phyloP scores from a whole-genome alignment of 768 basidiomycete genomes.

The Lactarius tabidus region DNA sequence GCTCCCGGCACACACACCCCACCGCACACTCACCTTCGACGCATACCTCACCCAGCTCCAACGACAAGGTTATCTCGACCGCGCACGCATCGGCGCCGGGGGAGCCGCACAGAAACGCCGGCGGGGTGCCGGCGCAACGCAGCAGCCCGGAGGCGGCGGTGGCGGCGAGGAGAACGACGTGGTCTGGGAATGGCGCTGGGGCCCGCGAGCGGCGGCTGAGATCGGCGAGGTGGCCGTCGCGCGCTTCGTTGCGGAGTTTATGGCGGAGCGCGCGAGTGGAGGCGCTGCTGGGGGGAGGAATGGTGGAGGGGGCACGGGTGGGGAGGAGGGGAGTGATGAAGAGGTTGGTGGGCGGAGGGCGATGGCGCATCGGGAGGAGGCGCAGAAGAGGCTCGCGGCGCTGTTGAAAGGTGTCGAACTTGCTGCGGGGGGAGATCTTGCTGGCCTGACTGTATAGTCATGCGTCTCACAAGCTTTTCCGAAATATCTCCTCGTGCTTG shows the following conservation, averaged over 20 bases:
- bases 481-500: no score
- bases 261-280: constrained; percentile 42
- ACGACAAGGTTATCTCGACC: constrained; percentile 77
- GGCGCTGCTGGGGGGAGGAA: not conserved
- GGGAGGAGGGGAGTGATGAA: not conserved
- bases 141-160: not conserved
- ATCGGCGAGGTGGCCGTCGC: constrained; percentile 76
- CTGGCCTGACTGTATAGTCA: constrained; percentile 32
- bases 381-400: constrained; percentile 39
- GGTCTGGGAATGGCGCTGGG: constrained; percentile 82
- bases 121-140: constrained; percentile 42
- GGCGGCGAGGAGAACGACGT: constrained; percentile 37
- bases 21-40: constrained; percentile 55
- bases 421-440: constrained; percentile 57
- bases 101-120: constrained; percentile 45
- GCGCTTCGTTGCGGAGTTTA: constrained; percentile 75
- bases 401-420: constrained; percentile 56
- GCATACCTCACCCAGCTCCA: constrained; percentile 58
- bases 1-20: constrained; percentile 48
- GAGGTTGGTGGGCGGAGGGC: constrained; percentile 23
- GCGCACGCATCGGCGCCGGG: constrained; percentile 46
- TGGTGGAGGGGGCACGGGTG: not conserved
- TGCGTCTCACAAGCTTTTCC: not conserved
- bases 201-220: constrained; percentile 72
- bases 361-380: constrained; percentile 28